These are phyloP conservation scores for Jatropha curcas DNA, from an alignment of 345 rosid genomes.

Conservation along the genomic window DNA sequence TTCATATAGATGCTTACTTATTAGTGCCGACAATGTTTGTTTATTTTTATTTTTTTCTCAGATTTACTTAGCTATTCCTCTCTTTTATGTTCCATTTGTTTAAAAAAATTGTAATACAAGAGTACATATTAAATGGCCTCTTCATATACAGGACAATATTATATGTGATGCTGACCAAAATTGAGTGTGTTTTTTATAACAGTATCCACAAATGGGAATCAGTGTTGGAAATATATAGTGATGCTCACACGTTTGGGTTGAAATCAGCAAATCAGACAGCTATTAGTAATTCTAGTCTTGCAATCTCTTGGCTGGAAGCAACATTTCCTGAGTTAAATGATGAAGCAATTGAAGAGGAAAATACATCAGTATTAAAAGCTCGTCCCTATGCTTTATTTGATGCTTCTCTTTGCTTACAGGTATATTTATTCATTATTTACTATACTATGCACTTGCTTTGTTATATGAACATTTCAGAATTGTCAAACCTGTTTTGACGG, in stretches of 20 bases:
- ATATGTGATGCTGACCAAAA: conserved; percentile 9
- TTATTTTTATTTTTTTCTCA: neutral
- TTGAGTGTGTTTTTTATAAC: conserved; percentile 34
- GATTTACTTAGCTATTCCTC: neutral
- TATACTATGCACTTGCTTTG: neutral
- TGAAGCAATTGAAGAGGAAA: conserved; percentile 49
- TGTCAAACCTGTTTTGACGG: neutral
- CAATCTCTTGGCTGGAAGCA: conserved; percentile 94
- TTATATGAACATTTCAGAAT: neutral
- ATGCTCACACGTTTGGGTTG: conserved; percentile 77
- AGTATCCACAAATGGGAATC: conserved; percentile 85
- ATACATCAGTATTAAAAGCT: conserved; percentile 55
- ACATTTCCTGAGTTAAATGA: conserved; percentile 77
- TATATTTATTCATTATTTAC: conserved; percentile 18
- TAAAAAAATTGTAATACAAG: neutral
- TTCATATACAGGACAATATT: neutral
- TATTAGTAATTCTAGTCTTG: conserved; percentile 67
- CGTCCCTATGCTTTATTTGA: conserved; percentile 72
- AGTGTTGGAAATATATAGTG: conserved; percentile 70
- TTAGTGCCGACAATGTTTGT: neutral
- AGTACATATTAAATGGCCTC: neutral
- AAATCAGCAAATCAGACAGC: conserved; percentile 64
- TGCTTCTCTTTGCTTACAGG: conserved; percentile 94
- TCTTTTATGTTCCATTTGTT: neutral
- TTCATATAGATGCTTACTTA: conserved; percentile 4